Base-by-base conservation (phyloP, 2,329 filamentous ascomycete species). In the Grosmannia clavigera region DNA sequence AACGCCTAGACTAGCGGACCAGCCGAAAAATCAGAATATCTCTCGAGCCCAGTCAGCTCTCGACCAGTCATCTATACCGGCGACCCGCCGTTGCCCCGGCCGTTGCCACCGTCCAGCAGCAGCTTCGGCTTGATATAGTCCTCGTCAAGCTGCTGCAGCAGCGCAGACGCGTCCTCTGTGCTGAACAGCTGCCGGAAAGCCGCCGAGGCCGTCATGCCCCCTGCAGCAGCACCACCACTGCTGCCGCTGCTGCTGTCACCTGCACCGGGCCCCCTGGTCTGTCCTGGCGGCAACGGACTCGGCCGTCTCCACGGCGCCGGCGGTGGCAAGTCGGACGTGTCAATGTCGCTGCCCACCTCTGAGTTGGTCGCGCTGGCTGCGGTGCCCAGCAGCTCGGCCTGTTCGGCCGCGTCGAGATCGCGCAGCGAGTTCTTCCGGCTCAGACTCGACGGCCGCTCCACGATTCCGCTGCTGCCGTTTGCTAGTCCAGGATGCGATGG, bases 131-230 rank as follows among this genome's bases (percentile, higher is more conserved):
- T 66, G 61, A 67, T 68, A 58, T 63, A 68, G 59, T 68, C 90
- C 72, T 99, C 94, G 71, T 99, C 94, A 62, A 99, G 76, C 73
- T 96, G 92, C 66, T 85, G 86, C 72, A 99, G 95, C 74, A 95
- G 83, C 54, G 88, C 90, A 11, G 89, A 88, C 53, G 95, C 91
- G 70, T 99, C 94, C 57, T 95, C 90, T 0, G 87, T 82, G 19
- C 87, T 88, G 66, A 95, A 84, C 10, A 99, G 77, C 69, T 92
- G 88, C 60, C 85, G 84, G 61, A 96, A 84, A 0, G 91, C 88
- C 35, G 84, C 87, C 25, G 84, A 81, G 12, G 89, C 89, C 33
- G 83, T 88, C n/a, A 90, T 75, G 51, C 80, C 74, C 27, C 38
- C 51, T 2, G 14, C 53, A 1, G 22, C 27, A 22, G 27, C 31